Conservation (phyloP, 345 rosid genomes). For the Populus pruinosa region DNA sequence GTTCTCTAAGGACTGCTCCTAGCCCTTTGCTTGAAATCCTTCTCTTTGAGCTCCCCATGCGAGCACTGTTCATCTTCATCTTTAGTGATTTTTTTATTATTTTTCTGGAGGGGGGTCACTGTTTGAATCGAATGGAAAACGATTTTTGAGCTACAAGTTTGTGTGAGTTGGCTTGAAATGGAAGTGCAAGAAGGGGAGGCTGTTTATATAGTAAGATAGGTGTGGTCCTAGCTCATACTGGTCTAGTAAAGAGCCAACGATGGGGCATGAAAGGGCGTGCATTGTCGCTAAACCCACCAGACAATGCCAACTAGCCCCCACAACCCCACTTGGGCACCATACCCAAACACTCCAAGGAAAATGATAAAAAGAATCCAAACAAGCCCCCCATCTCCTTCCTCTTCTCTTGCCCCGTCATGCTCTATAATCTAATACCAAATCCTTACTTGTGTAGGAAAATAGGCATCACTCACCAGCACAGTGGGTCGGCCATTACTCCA, state of each 20-base stretch:
- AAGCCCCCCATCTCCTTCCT: background rate
- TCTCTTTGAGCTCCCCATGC: slow-evolving; percentile 58
- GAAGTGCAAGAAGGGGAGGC: slow-evolving; percentile 17
- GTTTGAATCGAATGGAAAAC: background rate
- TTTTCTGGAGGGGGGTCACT: background rate
- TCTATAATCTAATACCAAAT: slow-evolving; percentile 9
- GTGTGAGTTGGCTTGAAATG: background rate
- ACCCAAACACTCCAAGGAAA: slow-evolving; percentile 14
- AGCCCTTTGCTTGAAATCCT: slow-evolving; percentile 64
- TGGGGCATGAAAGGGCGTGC: slow-evolving; percentile 70
- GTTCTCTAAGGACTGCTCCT: slow-evolving; percentile 72
- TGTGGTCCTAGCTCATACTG: slow-evolving; percentile 43
- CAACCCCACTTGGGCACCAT: slow-evolving; percentile 35
- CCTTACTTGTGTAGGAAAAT: slow-evolving; percentile 25
- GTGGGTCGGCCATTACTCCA: slow-evolving; percentile 41
- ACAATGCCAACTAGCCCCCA: slow-evolving; percentile 34
- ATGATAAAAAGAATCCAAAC: slow-evolving; percentile 3
- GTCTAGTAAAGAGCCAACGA: slow-evolving; percentile 56
- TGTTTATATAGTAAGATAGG: slow-evolving; percentile 38
- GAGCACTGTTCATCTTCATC: slow-evolving; percentile 56
- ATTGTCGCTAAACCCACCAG: slow-evolving; percentile 59
- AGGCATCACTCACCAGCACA: slow-evolving; percentile 43
- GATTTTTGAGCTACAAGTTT: background rate
- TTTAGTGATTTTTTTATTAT: background rate
- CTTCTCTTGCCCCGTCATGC: slow-evolving; percentile 27